A percentile compares a stretch with the other conserved stretches of the same genome.
These are phyloP conservation scores for Nakazawaea populi DNA, from an alignment of 805 yeast genomes.

Conservation along the genomic window DNA sequence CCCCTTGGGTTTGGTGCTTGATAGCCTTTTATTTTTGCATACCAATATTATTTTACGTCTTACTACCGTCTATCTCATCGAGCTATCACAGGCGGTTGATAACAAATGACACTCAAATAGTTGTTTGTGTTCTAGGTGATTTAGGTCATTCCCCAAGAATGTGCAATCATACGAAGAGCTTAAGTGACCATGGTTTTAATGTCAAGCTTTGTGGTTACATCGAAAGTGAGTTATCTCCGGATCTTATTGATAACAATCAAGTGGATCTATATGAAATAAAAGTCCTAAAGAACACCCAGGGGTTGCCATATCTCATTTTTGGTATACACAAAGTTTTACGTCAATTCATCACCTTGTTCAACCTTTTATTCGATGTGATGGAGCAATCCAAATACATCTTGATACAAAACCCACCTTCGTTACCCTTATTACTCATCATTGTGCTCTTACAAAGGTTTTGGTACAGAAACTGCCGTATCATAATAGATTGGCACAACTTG, in stretches of 20 bases:
- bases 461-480: constrained; percentile 51
- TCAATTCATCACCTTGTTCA: constrained; percentile 46
- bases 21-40: constrained; percentile 38
- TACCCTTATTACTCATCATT: constrained; percentile 71
- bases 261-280: constrained; percentile 45
- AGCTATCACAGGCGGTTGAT: constrained; percentile 13
- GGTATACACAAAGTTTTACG: constrained; percentile 50
- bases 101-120: constrained; percentile 43
- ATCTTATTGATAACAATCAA: constrained; percentile 42
- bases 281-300: constrained; percentile 28
- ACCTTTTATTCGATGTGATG: constrained; percentile 44
- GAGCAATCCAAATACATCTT: constrained; percentile 59
- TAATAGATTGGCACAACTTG: constrained; percentile 96
- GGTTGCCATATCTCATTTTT: constrained; percentile 51
- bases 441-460: constrained; percentile 41
- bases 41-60: constrained; percentile 36
- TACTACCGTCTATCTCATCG: constrained; percentile 31
- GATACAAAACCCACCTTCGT: constrained; percentile 89
- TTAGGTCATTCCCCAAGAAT: constrained; percentile 94
- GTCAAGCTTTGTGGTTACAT: constrained; percentile 86
- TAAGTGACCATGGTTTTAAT: constrained; percentile 59
- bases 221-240: constrained; percentile 48
- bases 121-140: constrained; percentile 86
- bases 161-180: constrained; percentile 81
- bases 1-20: constrained; percentile 38